Conservation (phyloP, 2,329 filamentous ascomycete genomes). For the Nakataea oryzae region DNA sequence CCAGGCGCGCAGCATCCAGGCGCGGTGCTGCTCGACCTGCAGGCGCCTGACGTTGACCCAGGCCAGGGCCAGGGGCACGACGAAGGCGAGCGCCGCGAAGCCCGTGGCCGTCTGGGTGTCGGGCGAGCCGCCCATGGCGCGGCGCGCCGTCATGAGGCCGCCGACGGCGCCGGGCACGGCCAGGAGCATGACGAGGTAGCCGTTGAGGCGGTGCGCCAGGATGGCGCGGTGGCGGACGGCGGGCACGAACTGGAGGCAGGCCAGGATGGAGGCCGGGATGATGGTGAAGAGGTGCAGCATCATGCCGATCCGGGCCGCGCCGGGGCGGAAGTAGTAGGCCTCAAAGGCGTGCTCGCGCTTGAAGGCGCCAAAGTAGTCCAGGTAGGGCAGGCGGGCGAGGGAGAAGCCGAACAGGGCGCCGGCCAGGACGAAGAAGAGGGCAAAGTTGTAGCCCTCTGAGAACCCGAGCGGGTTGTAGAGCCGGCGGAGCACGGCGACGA, state of each 20-base stretch:
- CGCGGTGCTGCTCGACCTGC: constrained; percentile 53
- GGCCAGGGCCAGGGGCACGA: constrained; percentile 11
- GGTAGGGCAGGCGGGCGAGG: constrained; percentile 34
- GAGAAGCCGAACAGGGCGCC: constrained; percentile 35
- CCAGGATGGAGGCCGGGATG: constrained; percentile 33
- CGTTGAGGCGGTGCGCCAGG: constrained; percentile 48
- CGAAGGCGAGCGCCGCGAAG: constrained; percentile 31
- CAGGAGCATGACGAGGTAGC: constrained; percentile 42
- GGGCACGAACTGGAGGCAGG: constrained; percentile 37
- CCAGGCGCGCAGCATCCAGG: constrained; percentile 52
- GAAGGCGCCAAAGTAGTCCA: constrained; percentile 31
- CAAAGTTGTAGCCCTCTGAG: constrained; percentile 44
- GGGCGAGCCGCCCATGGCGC: constrained; percentile 42
- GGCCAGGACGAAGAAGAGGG: constrained; percentile 37
- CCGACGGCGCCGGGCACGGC: constrained; percentile 32
- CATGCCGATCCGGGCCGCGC: constrained; percentile 25
- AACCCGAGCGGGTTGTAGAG: constrained; percentile 42
- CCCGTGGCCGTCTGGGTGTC: constrained; percentile 35
- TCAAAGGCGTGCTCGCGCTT: constrained; percentile 20
- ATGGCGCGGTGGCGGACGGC: constrained; percentile 33
- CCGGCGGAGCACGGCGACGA: constrained; percentile 13
- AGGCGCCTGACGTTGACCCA: constrained; percentile 30
- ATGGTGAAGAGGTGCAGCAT: constrained; percentile 32
- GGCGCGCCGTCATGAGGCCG: constrained; percentile 40
- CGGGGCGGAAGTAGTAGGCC: constrained; percentile 26